Percentiles rank a stretch among this genome's conserved stretches.
Conservation (phyloP, 2,329 filamentous ascomycete genomes). For the Ophiostoma tasmaniense region DNA sequence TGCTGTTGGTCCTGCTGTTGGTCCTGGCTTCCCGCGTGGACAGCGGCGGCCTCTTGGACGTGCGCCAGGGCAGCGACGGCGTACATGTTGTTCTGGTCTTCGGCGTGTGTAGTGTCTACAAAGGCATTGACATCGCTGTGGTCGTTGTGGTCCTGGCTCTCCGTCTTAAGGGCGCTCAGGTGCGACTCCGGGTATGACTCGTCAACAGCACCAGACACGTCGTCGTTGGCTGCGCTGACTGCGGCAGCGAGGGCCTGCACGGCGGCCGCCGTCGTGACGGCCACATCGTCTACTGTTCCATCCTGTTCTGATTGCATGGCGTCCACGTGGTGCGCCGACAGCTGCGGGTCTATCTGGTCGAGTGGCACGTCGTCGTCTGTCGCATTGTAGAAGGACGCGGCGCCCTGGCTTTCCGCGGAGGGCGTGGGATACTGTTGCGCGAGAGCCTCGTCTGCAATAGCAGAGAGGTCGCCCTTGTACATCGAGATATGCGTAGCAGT, state of each 20-base stretch:
- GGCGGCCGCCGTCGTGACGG: slow-evolving; percentile 15
- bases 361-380: slow-evolving; percentile 15
- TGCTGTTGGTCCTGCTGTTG: slow-evolving; percentile 19
- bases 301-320: slow-evolving; percentile 19
- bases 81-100: slow-evolving; percentile 11
- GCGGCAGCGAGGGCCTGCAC: slow-evolving; percentile 11
- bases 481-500: slow-evolving; percentile 9
- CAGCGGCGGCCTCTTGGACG: slow-evolving; percentile 14
- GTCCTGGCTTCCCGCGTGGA: slow-evolving; percentile 4
- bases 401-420: slow-evolving; percentile 36
- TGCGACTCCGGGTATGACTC: slow-evolving; percentile 21
- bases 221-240: slow-evolving; percentile 3
- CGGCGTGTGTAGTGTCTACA: slow-evolving; percentile 1
- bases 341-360: slow-evolving; percentile 27
- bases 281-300: not conserved
- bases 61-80: slow-evolving; percentile 10
- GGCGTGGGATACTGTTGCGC: slow-evolving; percentile 40
- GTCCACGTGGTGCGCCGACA: slow-evolving; percentile 20
- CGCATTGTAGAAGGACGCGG: slow-evolving; percentile 34
- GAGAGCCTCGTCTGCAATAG: slow-evolving; percentile 30
- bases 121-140: not conserved
- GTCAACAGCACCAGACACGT: not conserved
- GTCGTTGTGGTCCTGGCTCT: slow-evolving; percentile 12
- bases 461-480: slow-evolving; percentile 28
- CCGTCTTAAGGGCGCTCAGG: slow-evolving; percentile 18